phyloP scores from a whole-genome alignment of 805 yeast species.

The Candida ovalis region DNA sequence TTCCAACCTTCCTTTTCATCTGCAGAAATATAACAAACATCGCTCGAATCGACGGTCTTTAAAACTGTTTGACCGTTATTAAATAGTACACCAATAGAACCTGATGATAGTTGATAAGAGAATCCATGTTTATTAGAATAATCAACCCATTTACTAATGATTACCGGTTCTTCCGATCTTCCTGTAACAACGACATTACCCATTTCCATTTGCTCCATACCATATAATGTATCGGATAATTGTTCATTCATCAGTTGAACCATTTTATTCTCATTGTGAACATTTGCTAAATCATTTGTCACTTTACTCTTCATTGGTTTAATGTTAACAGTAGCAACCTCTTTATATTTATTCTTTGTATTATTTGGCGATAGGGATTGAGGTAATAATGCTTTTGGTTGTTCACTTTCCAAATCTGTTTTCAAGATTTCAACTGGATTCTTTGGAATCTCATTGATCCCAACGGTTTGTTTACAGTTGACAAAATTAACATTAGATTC shows the following conservation, averaged over 20 bases:
- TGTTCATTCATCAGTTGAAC: conserved; percentile 24
- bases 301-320: conserved; percentile 26
- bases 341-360: conserved; percentile 82
- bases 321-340: conserved; percentile 37
- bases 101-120: conserved; percentile 86
- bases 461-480: conserved; percentile 59
- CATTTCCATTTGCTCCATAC: background rate
- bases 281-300: conserved; percentile 26
- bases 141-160: conserved; percentile 96
- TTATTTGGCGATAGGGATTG: conserved; percentile 90
- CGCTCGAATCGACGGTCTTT: conserved; percentile 59
- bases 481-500: conserved; percentile 68
- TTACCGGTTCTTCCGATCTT: conserved; percentile 42
- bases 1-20: conserved; percentile 51
- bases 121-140: conserved; percentile 94
- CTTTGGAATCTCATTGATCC: conserved; percentile 43
- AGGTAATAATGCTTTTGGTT: conserved; percentile 70
- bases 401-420: conserved; percentile 66
- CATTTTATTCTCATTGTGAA: conserved; percentile 28
- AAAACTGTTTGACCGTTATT: conserved; percentile 81
- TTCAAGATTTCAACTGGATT: conserved; percentile 68
- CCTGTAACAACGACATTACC: background rate
- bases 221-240: conserved; percentile 23
- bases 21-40: conserved; percentile 60
- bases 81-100: conserved; percentile 86